Evolutionary conservation across 148 eudicot genomes (phyloP), one percentile per base, ranked within the genome.

Genomic region (Chenopodium formosanum): DNA sequence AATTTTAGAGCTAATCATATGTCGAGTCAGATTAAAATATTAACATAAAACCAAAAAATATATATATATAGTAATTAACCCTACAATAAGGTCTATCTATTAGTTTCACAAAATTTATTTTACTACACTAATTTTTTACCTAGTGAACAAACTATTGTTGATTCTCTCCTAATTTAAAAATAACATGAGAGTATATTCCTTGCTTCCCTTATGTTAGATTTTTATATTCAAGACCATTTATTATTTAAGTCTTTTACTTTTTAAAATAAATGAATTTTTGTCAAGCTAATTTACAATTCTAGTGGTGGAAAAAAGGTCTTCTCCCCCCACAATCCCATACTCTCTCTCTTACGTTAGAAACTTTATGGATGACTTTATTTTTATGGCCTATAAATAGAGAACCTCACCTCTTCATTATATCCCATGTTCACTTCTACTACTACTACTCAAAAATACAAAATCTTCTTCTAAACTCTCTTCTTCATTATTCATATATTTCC

Each of bases 381-480:
- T 89, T 87, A 75, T 44, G 64, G 74, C 77, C 97, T 93, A 93
- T 85, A 93, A 89, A 91, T 88, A 83, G 25, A 76, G 22, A 7
- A 63, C 81, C 70, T 78, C 53, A 1, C 74, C 86, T 78, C 87
- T 87, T 84, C 70, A 44, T 70, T 60, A 73, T 72, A 82, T 79
- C 84, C 83, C 80, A 87, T 84, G 79, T 75, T 58, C 78, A 78
- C 31, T 77, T 70, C 64, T 77, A 60, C 20, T 56, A 40, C 56
- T n/a, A n/a, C 19, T 65, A 47, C 64, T 64, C 56, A 56, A 11
- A 37, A 46, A 13, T 50, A 40, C 13, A 47, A 76, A 79, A 44
- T 80, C 71, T 32, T 75, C 29, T n/a, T 31, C 56, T 56, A 34
- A 34, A 34, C 16, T 31, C 22, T 25, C 44, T 71, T 19, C 13